Evolutionary conservation across 495 filamentous ascomycete species (phyloP), one percentile per base, ranked within the genome.

Genomic region (Neurospora sp.): DNA sequence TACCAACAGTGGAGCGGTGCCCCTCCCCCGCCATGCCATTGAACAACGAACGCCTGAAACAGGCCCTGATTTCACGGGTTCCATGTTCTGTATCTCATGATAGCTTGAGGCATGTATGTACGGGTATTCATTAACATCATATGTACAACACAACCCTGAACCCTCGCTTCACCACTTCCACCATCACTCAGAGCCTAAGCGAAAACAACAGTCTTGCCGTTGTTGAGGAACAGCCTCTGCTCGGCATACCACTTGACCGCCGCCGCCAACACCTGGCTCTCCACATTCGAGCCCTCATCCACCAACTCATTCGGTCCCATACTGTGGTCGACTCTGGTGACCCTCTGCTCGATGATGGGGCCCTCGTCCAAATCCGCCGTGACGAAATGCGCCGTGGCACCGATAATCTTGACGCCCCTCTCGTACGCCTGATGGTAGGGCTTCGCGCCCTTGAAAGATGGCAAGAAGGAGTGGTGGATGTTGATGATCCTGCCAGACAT

Each of bases 341-440:
- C 88, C 70, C 90, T 88, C 85, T 93, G 91, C 85, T 92, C 91
- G 76, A 93, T 93, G 74, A 93, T 93, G 20, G 91, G 91, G 5
- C 91, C 91, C 80, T 93, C 91, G 75, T 93, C 91, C 68, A 93
- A 80, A 77, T 92, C 90, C 70, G 88, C 89, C 40, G 91, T 93
- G 74, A 92, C 91, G 75, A 92, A 92, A 79, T 93, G 91, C 59
- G 91, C 91, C 40, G 90, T 91, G 70, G 91, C 91, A 42, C 91
- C 91, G 70, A 92, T 91, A 75, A 93, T 92, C 86, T 93, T 93
- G 71, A 93, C 91, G 68, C 91, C 91, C 40, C 90, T 85, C 53
- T 92, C 90, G 78, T 89, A 91, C 27, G 91, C 91, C 83, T 92
- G 90, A 82, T 93, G 91, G 82, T 93, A 93, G 31, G 91, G 91